Base-by-base conservation (phyloP, 1,139 yeast genomes). In the Meyerozyma smithsonii region DNA sequence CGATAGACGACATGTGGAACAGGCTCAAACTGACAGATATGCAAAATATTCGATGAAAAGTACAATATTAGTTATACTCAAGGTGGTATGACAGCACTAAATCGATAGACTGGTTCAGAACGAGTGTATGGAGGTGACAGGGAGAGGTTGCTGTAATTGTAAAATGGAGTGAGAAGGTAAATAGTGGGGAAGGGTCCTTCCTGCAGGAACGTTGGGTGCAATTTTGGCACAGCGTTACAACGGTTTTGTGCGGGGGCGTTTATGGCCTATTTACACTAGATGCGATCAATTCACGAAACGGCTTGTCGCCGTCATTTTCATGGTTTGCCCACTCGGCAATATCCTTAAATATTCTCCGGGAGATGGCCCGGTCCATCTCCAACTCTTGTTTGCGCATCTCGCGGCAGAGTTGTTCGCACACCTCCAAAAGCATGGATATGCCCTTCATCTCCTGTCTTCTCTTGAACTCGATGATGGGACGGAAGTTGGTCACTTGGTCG, bases 401-500 rank as follows among this genome's bases (percentile, higher is more conserved):
- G 20, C 64, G 57, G 55, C 82, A 82, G 36, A 87, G 66, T 3
- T 67, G 60, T 52, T 85, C 95, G 58, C 96, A 86, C 25, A 88
- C 80, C 59, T 88, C 96, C 17, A 89, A 69, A 35, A 87, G 59
- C 11, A 88, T 72, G 2, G 78, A 70, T 7, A 75, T 67, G 6
- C 78, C 77, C 35, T 60, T 59, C 28, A 66, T 61, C 42, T 75
- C 77, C 48, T 80, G 84, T 46, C 78, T 68, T 43, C 84, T 69
- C 54, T 81, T 83, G 66, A 81, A 88, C 48, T 74, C 73, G 17
- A 87, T 81, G 3, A 90, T 60, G 2, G 92, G 81, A 39, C 64
- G 66, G 60, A 86, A 69, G 43, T 84, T 72, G 4, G 79, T 74
- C 32, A 89, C 59, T 21, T 72, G 71, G 3, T 68, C 55, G 43